Percentiles rank a stretch among this genome's conserved stretches.
Evolutionary conservation across 331 rosid genomes (phyloP).

Genomic region (Saraca asoca): DNA sequence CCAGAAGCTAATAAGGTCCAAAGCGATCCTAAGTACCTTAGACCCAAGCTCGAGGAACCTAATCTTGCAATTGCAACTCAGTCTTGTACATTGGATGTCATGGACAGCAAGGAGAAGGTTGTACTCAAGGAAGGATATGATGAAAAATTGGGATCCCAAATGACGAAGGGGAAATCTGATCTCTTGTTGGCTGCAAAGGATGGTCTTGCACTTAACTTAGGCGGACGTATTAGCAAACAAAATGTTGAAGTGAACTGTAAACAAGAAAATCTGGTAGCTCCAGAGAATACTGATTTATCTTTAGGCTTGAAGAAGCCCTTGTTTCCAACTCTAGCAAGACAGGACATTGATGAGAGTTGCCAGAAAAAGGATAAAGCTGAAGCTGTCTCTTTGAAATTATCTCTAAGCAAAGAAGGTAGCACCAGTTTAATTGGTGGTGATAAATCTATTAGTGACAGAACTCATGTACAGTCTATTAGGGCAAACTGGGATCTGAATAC

Average conservation of each 20-base stretch:
- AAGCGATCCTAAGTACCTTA: constrained; percentile 31
- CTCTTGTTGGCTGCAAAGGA: constrained; percentile 52
- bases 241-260: constrained; percentile 40
- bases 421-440: constrained; percentile 36
- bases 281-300: constrained; percentile 48
- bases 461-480: constrained; percentile 52
- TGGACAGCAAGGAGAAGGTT: constrained; percentile 43
- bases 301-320: constrained; percentile 48
- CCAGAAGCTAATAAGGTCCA: constrained; percentile 37
- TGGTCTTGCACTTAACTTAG: constrained; percentile 45
- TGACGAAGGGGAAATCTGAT: constrained; percentile 43
- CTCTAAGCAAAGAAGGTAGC: constrained; percentile 54
- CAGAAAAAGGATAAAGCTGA: constrained; percentile 43
- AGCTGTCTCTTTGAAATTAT: constrained; percentile 53
- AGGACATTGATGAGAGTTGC: constrained; percentile 26
- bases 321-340: constrained; percentile 42
- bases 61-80: constrained; percentile 21
- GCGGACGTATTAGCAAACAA: constrained; percentile 38
- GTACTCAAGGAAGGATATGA: constrained; percentile 17
- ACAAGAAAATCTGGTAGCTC: constrained; percentile 41
- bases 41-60: constrained; percentile 55
- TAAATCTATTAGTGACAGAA: constrained; percentile 30
- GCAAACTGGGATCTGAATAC: constrained; percentile 98
- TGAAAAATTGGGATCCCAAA: constrained; percentile 33
- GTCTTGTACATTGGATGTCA: constrained; percentile 40